Evolutionary conservation across 225 moss, liverwort and hornwort species (phyloP).

Genomic region (Sphagnum contortum): DNA sequence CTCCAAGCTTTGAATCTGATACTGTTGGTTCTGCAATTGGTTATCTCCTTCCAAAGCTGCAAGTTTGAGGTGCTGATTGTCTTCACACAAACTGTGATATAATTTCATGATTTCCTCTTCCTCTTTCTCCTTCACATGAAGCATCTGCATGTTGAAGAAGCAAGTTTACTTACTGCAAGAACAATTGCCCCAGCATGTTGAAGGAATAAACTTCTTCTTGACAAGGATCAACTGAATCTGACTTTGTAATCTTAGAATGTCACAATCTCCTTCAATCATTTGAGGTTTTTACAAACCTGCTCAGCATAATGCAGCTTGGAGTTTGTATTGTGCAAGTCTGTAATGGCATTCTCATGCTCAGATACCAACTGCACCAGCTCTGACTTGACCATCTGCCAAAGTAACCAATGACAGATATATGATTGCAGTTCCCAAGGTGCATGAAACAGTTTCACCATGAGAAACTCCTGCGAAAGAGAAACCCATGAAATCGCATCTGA

Average conservation of each 20-base stretch:
- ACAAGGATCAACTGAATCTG: no score
- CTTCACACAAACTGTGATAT: slow-evolving; percentile 48
- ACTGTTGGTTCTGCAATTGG: slow-evolving; percentile 50
- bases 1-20: slow-evolving; percentile 53
- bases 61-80: slow-evolving; percentile 51
- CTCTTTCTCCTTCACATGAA: slow-evolving; percentile 52
- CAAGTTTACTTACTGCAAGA: no score
- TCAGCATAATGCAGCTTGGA: slow-evolving; percentile 55
- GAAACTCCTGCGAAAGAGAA: no score
- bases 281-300: slow-evolving; percentile 29
- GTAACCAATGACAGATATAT: neutral
- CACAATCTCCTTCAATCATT: no score
- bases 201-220: no score
- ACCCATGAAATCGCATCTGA: no score
- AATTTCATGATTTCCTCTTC: slow-evolving; percentile 45
- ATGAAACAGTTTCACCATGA: no score
- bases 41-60: slow-evolving; percentile 46
- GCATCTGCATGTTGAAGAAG: slow-evolving; percentile 29
- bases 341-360: slow-evolving; percentile 47
- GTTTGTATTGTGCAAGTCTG: slow-evolving; percentile 46
- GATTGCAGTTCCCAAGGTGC: no score
- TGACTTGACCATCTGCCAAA: slow-evolving; percentile 52
- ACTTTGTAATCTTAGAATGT: no score
- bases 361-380: slow-evolving; percentile 50
- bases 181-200: no score